Conservation (phyloP, 2,329 filamentous ascomycete species). For the Fusarium poae region DNA sequence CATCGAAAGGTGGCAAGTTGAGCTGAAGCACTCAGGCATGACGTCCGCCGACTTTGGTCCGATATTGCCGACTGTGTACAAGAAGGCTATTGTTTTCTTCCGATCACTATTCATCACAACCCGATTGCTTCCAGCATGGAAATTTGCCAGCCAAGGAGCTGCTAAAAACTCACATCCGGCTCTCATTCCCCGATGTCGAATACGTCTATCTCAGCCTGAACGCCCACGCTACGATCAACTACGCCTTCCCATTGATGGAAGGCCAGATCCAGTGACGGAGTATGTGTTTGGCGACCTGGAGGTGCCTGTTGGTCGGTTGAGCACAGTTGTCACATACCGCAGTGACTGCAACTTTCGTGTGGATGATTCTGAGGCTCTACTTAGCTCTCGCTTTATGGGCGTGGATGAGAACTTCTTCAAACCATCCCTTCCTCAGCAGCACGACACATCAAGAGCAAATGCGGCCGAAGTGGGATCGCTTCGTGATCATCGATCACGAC, state of each 20-base stretch:
- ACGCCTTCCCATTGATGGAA: conserved; percentile 55
- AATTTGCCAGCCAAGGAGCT: conserved; percentile 79
- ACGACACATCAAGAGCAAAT: conserved; percentile 54
- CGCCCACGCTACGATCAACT: conserved; percentile 75
- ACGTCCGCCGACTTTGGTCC: conserved; percentile 69
- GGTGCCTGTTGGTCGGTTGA: conserved; percentile 86
- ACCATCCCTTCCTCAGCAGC: conserved; percentile 76
- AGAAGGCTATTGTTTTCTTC: conserved; percentile 96
- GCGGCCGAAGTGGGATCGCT: conserved; percentile 78
- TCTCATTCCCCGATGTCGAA: conserved; percentile 83
- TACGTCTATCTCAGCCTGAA: conserved; percentile 72
- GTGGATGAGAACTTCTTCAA: conserved; percentile 89
- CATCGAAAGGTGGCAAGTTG: conserved; percentile 90
- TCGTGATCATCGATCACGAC: conserved; percentile 69
- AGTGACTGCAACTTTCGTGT: conserved; percentile 91
- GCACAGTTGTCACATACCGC: conserved; percentile 85
- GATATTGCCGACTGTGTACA: conserved; percentile 88
- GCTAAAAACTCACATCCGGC: conserved; percentile 76
- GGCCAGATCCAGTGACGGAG: conserved; percentile 68
- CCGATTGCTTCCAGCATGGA: conserved; percentile 87
- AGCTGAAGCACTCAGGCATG: conserved; percentile 71
- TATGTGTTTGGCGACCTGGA: conserved; percentile 88
- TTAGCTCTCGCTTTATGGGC: conserved; percentile 94
- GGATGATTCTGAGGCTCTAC: conserved; percentile 88
- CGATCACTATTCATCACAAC: conserved; percentile 87